phyloP scores from a whole-genome alignment of 139 green algal genomes.

The Klebsormidium nitens region DNA sequence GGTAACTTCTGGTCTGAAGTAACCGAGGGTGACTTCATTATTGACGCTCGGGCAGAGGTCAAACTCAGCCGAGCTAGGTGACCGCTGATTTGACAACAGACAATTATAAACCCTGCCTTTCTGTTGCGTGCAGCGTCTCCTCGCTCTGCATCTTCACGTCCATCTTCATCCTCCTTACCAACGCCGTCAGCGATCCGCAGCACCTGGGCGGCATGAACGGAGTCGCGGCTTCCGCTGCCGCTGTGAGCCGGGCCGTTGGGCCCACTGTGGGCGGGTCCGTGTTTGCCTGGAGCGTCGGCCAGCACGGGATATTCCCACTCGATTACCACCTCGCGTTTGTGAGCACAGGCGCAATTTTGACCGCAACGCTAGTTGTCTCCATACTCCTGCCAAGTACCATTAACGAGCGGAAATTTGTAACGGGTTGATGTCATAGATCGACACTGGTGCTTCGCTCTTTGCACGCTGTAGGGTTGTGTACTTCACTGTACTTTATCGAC shows the following conservation, averaged over 20 bases:
- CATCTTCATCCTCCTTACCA: conserved; percentile 33
- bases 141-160: conserved; percentile 32
- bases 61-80: too few relatives aligned
- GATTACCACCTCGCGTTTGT: conserved; percentile 29
- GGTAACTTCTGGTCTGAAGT: too few relatives aligned
- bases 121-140: conserved; percentile 6
- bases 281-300: conserved; percentile 24
- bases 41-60: too few relatives aligned
- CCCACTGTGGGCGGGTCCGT: conserved; percentile 9
- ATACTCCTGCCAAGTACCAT: conserved; percentile 2
- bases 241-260: conserved; percentile 6
- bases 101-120: too few relatives aligned
- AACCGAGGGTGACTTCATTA: too few relatives aligned
- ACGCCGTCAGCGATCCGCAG: conserved; percentile 13
- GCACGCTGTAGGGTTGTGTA: too few relatives aligned
- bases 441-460: too few relatives aligned
- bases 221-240: conserved; percentile 11
- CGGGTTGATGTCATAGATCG: too few relatives aligned
- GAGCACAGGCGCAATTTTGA: neutral
- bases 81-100: too few relatives aligned
- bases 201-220: conserved; percentile 27
- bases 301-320: neutral
- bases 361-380: conserved; percentile 1
- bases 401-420: conserved; percentile 7
- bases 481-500: too few relatives aligned